Evolutionary conservation across 1,284 basidiomycete species (phyloP).

Genomic region (Serendipita sp.): DNA sequence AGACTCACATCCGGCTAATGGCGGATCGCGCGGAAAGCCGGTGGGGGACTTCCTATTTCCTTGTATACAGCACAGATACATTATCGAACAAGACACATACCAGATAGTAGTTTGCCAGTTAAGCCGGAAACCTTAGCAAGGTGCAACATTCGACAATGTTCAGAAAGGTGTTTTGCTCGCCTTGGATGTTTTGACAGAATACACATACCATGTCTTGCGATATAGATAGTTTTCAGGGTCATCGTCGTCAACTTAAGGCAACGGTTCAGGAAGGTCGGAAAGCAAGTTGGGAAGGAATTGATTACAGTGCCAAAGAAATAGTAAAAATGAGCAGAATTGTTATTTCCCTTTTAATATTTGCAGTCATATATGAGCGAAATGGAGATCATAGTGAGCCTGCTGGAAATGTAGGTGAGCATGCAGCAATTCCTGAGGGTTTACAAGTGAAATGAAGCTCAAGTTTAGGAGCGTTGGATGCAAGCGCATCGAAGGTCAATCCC

Average conservation of each 20-base stretch:
- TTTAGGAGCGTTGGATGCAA: too few relatives aligned
- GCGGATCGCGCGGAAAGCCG: constrained; percentile 60
- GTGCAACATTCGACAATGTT: neutral
- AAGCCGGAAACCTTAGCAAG: constrained; percentile 45
- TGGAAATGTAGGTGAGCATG: too few relatives aligned
- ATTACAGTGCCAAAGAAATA: neutral
- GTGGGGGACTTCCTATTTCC: constrained; percentile 46
- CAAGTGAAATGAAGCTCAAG: too few relatives aligned
- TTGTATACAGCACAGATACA: constrained; percentile 3
- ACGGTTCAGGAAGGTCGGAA: neutral
- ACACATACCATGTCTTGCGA: constrained; percentile 58
- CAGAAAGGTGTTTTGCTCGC: constrained; percentile 3
- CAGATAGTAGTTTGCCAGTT: constrained; percentile 58
- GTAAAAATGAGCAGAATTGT: too few relatives aligned
- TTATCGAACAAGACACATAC: constrained; percentile 22
- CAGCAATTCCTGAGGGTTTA: too few relatives aligned
- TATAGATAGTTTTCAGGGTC: constrained; percentile 55
- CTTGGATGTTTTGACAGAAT: neutral
- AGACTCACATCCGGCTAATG: constrained; percentile 63
- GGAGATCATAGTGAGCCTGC: too few relatives aligned
- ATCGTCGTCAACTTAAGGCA: neutral
- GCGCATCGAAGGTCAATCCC: too few relatives aligned
- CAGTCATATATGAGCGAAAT: neutral
- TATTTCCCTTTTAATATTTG: neutral
- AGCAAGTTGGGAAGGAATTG: too few relatives aligned